A percentile compares a stretch with the other conserved stretches of the same genome.
These are phyloP conservation scores for Vaucheria bursata DNA, from an alignment of 352 stramenopile genomes.

Conservation along the genomic window DNA sequence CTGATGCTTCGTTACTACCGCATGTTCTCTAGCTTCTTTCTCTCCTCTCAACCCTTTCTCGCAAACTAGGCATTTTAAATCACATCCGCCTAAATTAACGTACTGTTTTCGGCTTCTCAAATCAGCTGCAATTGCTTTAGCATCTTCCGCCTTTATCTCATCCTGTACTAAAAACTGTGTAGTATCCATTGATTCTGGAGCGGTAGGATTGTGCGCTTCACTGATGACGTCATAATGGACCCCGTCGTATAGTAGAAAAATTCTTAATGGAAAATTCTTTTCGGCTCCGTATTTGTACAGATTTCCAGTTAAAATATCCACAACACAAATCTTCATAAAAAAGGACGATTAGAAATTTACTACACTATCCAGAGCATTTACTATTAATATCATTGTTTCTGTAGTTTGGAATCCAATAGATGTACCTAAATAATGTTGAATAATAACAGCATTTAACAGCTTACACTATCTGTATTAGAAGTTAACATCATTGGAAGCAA, in stretches of 20 bases:
- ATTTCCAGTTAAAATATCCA: conserved; percentile 43
- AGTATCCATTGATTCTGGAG: conserved; percentile 23
- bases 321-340: conserved; percentile 38
- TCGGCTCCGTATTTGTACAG: conserved; percentile 43
- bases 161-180: conserved; percentile 25
- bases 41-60: conserved; percentile 35
- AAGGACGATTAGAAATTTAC: too few species aligned
- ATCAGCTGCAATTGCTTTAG: conserved; percentile 30
- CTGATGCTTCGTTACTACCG: conserved; percentile 37
- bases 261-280: conserved; percentile 20
- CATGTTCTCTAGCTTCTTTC: conserved; percentile 33
- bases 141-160: conserved; percentile 10
- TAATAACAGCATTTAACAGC: too few species aligned
- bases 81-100: conserved; percentile 33
- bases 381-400: not conserved
- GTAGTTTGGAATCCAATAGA: not conserved
- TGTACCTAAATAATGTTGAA: too few species aligned
- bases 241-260: conserved; percentile 48
- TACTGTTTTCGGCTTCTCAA: conserved; percentile 41
- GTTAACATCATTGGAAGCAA: too few species aligned
- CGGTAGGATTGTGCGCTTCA: conserved; percentile 14
- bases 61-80: conserved; percentile 46
- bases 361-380: not conserved
- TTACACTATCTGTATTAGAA: too few species aligned
- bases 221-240: conserved; percentile 47